These are phyloP conservation scores for Camellia oleifera DNA, from an alignment of 179 eudicot genomes.

Conservation along the genomic window DNA sequence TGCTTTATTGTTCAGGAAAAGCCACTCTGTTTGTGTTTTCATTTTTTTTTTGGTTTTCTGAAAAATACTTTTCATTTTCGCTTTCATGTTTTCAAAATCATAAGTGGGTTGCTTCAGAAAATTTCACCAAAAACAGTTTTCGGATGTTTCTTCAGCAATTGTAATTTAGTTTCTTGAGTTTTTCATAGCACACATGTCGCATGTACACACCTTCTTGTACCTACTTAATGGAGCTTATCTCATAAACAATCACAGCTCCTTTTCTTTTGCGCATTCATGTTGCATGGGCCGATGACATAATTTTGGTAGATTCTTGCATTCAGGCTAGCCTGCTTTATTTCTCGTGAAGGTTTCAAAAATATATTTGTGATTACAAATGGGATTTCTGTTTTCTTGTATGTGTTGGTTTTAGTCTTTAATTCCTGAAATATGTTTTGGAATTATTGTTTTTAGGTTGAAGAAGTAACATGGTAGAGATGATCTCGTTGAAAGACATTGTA, in stretches of 20 bases:
- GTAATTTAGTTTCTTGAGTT: no score
- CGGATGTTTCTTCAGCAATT: no score
- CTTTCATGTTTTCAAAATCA: no score
- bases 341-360: neutral
- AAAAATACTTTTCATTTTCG: no score
- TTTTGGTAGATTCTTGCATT: neutral
- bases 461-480: conserved; percentile 22
- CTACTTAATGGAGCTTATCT: neutral
- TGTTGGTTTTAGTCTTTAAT: neutral
- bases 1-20: no score
- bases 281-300: neutral
- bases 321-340: neutral
- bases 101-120: no score
- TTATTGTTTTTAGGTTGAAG: conserved; percentile 11
- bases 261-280: neutral
- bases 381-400: neutral
- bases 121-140: no score
- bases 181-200: no score
- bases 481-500: conserved; percentile 51
- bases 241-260: neutral
- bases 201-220: no score
- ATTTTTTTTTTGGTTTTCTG: no score
- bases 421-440: neutral
- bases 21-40: no score
- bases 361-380: neutral